phyloP scores from a whole-genome alignment of 1,284 basidiomycete species.

The Sporisorium reilianum region DNA sequence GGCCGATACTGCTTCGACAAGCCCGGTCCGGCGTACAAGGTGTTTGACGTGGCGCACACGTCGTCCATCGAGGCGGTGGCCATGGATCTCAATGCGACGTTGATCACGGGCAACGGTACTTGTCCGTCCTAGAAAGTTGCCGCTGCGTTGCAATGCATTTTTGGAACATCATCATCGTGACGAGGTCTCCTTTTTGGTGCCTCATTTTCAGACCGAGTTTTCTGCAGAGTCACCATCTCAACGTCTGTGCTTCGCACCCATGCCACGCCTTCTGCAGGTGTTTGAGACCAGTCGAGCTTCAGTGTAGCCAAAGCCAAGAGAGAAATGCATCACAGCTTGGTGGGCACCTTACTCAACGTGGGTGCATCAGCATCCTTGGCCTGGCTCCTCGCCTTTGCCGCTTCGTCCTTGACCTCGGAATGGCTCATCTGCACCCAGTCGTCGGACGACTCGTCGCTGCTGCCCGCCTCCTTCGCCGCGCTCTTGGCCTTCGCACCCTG shows the following conservation, averaged over 20 bases:
- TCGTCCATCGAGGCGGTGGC: constrained; percentile 31
- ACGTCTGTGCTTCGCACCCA: not conserved
- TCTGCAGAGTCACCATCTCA: not conserved
- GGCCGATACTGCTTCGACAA: constrained; percentile 39
- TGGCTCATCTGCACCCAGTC: constrained; percentile 61
- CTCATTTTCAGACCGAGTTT: not conserved
- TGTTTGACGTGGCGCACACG: constrained; percentile 34
- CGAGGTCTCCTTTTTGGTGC: not conserved
- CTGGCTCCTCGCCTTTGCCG: not conserved
- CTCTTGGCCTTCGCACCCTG: not conserved
- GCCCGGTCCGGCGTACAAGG: constrained; percentile 31
- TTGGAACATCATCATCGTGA: too few relatives aligned
- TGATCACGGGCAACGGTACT: constrained; percentile 29
- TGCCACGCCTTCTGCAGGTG: too few relatives aligned
- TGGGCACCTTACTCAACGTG: constrained; percentile 36
- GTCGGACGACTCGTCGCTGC: constrained; percentile 36
- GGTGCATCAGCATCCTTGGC: constrained; percentile 11
- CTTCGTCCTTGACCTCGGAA: constrained; percentile 34
- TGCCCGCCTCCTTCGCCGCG: constrained; percentile 4
- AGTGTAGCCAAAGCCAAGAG: too few relatives aligned
- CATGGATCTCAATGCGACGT: constrained; percentile 20
- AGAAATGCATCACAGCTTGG: constrained; percentile 16
- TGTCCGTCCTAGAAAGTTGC: constrained; percentile 20
- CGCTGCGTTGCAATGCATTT: not conserved
- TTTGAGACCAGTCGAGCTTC: too few relatives aligned